phyloP scores from a whole-genome alignment of 495 filamentous ascomycete species.

The Annulohypoxylon stygium region DNA sequence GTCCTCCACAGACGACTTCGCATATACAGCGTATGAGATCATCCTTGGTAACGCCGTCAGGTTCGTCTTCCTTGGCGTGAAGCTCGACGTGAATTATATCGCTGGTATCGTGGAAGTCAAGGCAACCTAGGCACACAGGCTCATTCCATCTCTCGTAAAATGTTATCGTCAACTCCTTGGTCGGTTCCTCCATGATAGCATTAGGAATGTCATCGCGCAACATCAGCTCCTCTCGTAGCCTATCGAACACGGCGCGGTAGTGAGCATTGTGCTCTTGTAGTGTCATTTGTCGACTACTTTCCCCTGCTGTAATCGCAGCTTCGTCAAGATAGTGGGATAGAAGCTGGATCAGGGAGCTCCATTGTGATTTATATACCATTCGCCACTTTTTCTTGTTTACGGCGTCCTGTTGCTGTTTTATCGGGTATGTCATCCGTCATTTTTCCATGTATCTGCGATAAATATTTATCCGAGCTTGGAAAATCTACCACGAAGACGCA shows the following conservation, averaged over 20 bases:
- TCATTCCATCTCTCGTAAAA: slow-evolving; percentile 17
- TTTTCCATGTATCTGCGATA: neutral
- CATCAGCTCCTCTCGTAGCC: slow-evolving; percentile 5
- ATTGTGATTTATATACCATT: slow-evolving; percentile 1
- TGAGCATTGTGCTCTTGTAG: slow-evolving; percentile 16
- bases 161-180: slow-evolving; percentile 6
- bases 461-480: neutral
- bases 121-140: slow-evolving; percentile 4
- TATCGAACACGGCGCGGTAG: slow-evolving; percentile 7
- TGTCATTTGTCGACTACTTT: neutral
- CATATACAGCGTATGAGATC: slow-evolving; percentile 13
- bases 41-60: slow-evolving; percentile 26
- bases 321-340: neutral
- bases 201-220: slow-evolving; percentile 23
- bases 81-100: slow-evolving; percentile 19
- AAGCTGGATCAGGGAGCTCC: slow-evolving; percentile 4
- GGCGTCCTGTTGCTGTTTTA: neutral
- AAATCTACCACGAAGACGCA: neutral
- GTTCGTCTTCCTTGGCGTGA: slow-evolving; percentile 14
- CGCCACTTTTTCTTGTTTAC: neutral
- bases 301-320: neutral
- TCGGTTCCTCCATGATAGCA: slow-evolving; percentile 16
- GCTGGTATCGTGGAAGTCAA: neutral
- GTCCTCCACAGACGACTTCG: slow-evolving; percentile 15
- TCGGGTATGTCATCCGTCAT: neutral